These are phyloP conservation scores for Lyophyllum semitale DNA, from an alignment of 768 basidiomycete species.

Conservation along the genomic window DNA sequence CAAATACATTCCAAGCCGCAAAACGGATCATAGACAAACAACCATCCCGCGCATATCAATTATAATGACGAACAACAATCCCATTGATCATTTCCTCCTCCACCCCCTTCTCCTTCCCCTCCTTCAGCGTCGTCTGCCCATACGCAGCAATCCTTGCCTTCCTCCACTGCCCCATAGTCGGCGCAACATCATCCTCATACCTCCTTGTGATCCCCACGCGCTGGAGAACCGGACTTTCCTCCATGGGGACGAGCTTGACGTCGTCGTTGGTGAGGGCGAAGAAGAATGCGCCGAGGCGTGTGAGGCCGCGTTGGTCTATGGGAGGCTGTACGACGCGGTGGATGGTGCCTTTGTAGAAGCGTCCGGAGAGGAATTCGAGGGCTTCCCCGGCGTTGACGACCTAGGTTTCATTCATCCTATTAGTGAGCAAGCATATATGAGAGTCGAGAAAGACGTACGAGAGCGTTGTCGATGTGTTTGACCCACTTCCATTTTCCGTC, in stretches of 20 bases:
- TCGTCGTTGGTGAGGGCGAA: constrained; percentile 48
- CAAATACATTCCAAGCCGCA: background rate
- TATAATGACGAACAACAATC: constrained; percentile 48
- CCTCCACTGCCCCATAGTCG: constrained; percentile 43
- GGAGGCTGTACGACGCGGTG: constrained; percentile 54
- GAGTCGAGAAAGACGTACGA: constrained; percentile 26
- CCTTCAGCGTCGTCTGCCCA: constrained; percentile 35
- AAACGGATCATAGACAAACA: background rate
- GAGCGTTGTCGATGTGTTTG: constrained; percentile 47
- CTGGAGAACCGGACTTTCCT: constrained; percentile 44
- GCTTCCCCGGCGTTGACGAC: constrained; percentile 50
- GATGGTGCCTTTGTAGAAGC: constrained; percentile 49
- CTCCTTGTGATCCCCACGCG: constrained; percentile 33
- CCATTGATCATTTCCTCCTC: constrained; percentile 50
- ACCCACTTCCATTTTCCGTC: constrained; percentile 50
- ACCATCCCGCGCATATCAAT: constrained; percentile 25
- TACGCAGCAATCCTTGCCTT: constrained; percentile 42
- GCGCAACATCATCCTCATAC: constrained; percentile 36
- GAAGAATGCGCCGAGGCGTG: constrained; percentile 51
- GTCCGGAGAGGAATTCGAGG: constrained; percentile 49
- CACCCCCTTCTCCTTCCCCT: constrained; percentile 34
- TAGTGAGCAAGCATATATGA: background rate
- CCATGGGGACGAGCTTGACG: constrained; percentile 39
- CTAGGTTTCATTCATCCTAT: too few species aligned
- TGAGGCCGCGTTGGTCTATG: constrained; percentile 39